These are phyloP conservation scores for Letharia lupina DNA, from an alignment of 495 filamentous ascomycete genomes.

Conservation along the genomic window DNA sequence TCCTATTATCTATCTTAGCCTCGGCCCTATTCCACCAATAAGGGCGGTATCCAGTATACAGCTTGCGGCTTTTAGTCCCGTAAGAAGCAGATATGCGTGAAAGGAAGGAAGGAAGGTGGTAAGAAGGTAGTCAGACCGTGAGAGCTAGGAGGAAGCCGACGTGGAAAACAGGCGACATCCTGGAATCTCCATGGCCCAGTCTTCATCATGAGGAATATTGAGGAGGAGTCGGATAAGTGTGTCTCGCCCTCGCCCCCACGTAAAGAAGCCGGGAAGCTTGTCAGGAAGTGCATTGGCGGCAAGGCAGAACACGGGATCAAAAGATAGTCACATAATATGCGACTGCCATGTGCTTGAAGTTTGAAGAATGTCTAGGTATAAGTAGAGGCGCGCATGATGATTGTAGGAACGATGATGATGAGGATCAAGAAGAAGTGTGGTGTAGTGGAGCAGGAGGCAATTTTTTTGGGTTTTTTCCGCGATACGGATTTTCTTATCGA, in stretches of 20 bases:
- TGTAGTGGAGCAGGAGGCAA: conserved; percentile 1
- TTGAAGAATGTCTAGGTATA: no score
- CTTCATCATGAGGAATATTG: no score
- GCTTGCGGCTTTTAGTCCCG: not conserved
- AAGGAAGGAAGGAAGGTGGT: not conserved
- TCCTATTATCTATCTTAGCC: not conserved
- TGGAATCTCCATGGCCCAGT: not conserved
- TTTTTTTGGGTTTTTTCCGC: not conserved
- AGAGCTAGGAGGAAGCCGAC: not conserved
- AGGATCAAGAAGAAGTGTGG: not conserved
- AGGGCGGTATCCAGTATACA: not conserved
- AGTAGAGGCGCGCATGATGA: not conserved
- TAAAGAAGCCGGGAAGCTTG: not conserved
- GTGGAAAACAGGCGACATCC: not conserved
- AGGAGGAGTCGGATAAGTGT: no score
- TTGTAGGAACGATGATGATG: no score
- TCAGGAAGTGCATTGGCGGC: not conserved
- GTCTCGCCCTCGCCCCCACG: not conserved
- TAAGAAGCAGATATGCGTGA: not conserved
- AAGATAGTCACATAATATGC: not conserved
- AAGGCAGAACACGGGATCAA: not conserved
- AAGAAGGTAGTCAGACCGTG: not conserved
- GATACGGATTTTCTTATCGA: not conserved
- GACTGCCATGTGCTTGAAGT: not conserved
- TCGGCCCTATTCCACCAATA: conserved; percentile 8